A percentile compares a stretch with the other conserved stretches of the same genome.
Conservation (phyloP, 2,329 filamentous ascomycete genomes). For the Akanthomyces dipterigenus region DNA sequence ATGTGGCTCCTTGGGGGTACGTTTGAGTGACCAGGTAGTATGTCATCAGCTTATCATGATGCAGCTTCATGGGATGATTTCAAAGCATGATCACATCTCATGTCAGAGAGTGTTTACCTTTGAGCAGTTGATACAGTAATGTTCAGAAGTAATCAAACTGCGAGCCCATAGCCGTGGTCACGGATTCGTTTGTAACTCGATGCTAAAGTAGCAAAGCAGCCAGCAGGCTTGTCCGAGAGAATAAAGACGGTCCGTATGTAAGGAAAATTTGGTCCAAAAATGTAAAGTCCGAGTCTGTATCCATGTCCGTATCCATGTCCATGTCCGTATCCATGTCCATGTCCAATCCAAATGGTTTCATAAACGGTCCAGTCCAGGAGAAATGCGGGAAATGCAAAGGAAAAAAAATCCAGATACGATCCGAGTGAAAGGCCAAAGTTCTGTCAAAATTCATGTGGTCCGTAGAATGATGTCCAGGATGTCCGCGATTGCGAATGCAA, state of each 20-base stretch:
- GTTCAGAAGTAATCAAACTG: constrained; percentile 11
- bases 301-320: constrained; percentile 1
- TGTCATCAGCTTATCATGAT: background rate
- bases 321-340: constrained; percentile 1
- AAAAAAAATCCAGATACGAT: background rate
- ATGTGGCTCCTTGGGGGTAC: background rate
- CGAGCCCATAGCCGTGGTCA: background rate
- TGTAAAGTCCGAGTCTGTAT: background rate
- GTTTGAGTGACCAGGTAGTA: background rate
- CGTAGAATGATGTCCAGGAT: background rate
- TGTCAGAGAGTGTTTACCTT: constrained; percentile 1
- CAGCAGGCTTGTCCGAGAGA: background rate
- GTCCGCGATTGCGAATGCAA: background rate
- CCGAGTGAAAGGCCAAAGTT: background rate
- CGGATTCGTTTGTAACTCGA: background rate
- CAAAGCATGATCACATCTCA: background rate
- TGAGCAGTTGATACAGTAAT: constrained; percentile 10
- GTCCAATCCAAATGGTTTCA: constrained; percentile 2
- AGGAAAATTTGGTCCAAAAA: background rate
- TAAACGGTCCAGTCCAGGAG: background rate
- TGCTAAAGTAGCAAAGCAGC: background rate
- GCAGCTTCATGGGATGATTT: background rate
- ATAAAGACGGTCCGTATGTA: background rate
- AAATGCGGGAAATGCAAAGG: background rate
- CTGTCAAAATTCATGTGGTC: background rate